Evolutionary conservation across 2,329 filamentous ascomycete genomes (phyloP).

Genomic region (Aspergillus persii): DNA sequence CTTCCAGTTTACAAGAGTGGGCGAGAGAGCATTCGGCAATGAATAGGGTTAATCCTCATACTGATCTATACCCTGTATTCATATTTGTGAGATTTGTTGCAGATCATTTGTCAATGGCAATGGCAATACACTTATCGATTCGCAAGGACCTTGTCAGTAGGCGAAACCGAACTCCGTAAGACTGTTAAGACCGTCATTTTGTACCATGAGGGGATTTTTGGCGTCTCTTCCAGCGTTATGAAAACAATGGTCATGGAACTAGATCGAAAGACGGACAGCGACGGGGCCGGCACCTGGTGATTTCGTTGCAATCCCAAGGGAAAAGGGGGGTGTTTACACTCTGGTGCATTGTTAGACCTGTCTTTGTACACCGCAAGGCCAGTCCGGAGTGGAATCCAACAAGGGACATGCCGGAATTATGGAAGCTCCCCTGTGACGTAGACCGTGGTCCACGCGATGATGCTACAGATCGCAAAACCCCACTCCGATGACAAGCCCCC

Average conservation of each 20-base stretch:
- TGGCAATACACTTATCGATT: neutral
- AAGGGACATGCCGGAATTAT: neutral
- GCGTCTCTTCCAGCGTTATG: no score
- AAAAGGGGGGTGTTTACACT: neutral
- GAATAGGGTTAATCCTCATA: neutral
- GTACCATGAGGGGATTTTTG: neutral
- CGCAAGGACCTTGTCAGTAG: neutral
- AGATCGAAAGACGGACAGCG: no score
- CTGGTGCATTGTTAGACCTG: no score
- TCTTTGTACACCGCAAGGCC: neutral
- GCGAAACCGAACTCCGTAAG: neutral
- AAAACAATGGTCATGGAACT: no score
- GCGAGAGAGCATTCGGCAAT: neutral
- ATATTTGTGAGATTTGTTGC: neutral
- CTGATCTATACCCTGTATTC: neutral
- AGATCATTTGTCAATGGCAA: neutral
- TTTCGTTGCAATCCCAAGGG: neutral
- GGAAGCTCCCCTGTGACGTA: constrained; percentile 13
- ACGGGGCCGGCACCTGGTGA: no score
- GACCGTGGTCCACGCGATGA: neutral
- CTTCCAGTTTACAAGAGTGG: neutral
- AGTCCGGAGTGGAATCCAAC: neutral
- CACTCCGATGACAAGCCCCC: constrained; percentile 27
- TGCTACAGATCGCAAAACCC: constrained; percentile 17
- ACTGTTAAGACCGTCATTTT: neutral